Evolutionary conservation across 1,284 basidiomycete species (phyloP), one percentile per base, ranked within the genome.

Genomic region (Boletus subluridellus): DNA sequence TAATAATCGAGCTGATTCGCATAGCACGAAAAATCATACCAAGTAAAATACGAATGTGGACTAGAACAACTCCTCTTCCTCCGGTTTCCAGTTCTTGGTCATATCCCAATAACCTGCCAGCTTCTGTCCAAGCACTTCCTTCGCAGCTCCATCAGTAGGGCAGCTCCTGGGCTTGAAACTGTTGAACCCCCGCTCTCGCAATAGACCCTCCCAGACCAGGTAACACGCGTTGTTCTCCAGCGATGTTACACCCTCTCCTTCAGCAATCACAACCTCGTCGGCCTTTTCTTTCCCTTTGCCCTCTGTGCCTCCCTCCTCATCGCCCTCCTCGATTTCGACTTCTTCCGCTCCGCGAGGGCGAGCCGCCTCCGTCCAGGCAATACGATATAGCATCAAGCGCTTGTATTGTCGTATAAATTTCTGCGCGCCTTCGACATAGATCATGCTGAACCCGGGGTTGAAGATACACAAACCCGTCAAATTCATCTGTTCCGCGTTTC

Each of bases 281-380:
- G 61, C 62, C 17, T 45, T 65, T 9, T 68, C 73, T 55, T 72
- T 74, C 10, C 63, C 72, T 56, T 76, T 75, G 24, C 67, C 72
- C 39, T 66, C 65, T 24, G 55, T 61, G 4, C 68, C 77, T 15
- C 78, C 83, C 14, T 72, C 82, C 26, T 83, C 80, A 8, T 74
- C 79, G 3, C 75, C 80, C 2, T 78, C 78, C 41, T 83, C 83
- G 14, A 87, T 69, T 59, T 86, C 87, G n/a, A 86, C 85, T 7
- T 87, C 86, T 60, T 86, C 86, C 3, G 74, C 82, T 38, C 85
- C 89, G 34, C 90, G 81, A 15, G 92, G 86, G 28, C 92, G 83
- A 0, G 94, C 91, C 42, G 92, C 84, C 71, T 98, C 94, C 0
- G 92, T 97, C 96, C 96, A 99, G 41, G 90, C 87, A 52, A 99